Evolutionary conservation across 2,329 filamentous ascomycete genomes (phyloP), one percentile per base, ranked within the genome.

Genomic region (Cordyceps militaris): DNA sequence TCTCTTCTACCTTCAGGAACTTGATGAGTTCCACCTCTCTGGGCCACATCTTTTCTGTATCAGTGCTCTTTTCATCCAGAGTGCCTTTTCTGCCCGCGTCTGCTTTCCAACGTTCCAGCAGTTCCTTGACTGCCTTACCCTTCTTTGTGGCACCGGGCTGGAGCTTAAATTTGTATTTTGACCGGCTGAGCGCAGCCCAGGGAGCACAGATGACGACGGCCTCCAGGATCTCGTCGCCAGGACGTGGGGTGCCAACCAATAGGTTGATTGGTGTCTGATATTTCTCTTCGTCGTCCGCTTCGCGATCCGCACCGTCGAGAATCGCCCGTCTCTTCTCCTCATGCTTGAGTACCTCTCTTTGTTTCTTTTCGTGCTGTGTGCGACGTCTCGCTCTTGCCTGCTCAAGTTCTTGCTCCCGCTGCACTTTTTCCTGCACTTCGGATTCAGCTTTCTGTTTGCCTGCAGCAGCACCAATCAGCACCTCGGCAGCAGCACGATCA

Each of bases 131-230:
- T 0, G 91, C 92, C 70, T 97, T 97, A 10, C 94, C 93, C 75
- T 96, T 96, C 79, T 97, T 99, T 62, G 87, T 81, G 0, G 85
- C 74, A 0, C 94, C 94, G 0, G 94, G 94, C 73, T 97, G 94
- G 65, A 99, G 72, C 76, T 99, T 99, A 56, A 86, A 89, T 72
- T 95, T 95, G 77, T 97, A 97, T 73, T 97, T 97, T 73, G 88
- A 89, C 57, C 82, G 83, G 2, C 73, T 78, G 63, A 88, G 73
- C 1, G 85, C 84, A 24, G 72, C 74, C 78, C 84, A 88, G 2
- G 85, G 85, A 4, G 81, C 85, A 65, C 85, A 87, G 3, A 87
- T 73, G 1, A 83, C 81, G 1, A 88, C 74, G 0, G 76, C 79
- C 64, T 87, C 85, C 9, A 93, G 73, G 36, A 93, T 86, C 69